These are phyloP conservation scores for Trypanosoma theileri DNA, from an alignment of 208 protist genomes.

Conservation along the genomic window DNA sequence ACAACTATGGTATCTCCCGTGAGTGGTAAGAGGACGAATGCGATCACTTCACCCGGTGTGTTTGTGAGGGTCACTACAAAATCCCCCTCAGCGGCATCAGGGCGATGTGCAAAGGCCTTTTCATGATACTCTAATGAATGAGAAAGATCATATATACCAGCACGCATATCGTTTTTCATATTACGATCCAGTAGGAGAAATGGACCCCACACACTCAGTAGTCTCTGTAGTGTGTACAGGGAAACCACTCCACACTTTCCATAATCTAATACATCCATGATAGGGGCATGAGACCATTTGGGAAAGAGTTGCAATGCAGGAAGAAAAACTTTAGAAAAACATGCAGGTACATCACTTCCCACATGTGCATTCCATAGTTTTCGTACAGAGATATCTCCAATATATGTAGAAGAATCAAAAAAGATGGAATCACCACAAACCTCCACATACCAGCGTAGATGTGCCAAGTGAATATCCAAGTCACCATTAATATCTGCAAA, in stretches of 20 bases:
- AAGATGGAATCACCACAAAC: constrained; percentile 34
- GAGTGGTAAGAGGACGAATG: constrained; percentile 38
- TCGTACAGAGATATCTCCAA: constrained; percentile 53
- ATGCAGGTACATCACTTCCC: constrained; percentile 58
- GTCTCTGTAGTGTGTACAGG: constrained; percentile 67
- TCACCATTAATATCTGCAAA: constrained; percentile 34
- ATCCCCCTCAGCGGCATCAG: constrained; percentile 69
- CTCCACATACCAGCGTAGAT: constrained; percentile 69
- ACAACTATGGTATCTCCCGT: background rate
- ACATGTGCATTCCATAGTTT: constrained; percentile 55
- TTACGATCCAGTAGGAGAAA: constrained; percentile 76
- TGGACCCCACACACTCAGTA: constrained; percentile 82
- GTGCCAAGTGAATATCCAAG: constrained; percentile 45
- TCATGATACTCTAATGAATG: constrained; percentile 57
- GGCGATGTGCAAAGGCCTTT: constrained; percentile 40
- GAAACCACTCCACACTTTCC: constrained; percentile 76
- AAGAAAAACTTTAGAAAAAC: constrained; percentile 54
- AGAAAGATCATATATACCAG: constrained; percentile 51
- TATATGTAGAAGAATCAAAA: constrained; percentile 47
- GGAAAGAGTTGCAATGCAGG: constrained; percentile 54
- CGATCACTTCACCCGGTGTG: constrained; percentile 53
- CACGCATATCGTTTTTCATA: constrained; percentile 57
- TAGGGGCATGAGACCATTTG: constrained; percentile 40
- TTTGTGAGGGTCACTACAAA: constrained; percentile 67
- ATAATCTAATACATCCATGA: constrained; percentile 70